Base-by-base conservation (phyloP, 352 stramenopile genomes). In the Halophytophthora polymorphica region DNA sequence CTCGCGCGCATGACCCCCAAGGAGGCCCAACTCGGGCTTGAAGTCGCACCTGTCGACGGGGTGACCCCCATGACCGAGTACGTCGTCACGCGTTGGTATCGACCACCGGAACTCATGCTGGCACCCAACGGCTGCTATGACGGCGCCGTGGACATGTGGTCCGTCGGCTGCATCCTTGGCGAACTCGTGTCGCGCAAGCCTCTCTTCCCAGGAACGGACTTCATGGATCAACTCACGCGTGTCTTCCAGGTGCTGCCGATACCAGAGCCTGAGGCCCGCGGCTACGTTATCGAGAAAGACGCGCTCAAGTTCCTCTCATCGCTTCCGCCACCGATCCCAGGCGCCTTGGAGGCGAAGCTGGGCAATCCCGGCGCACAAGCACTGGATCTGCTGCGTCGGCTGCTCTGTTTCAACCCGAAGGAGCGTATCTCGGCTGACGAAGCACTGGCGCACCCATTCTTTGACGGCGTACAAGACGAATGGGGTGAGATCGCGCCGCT, bases 1-100 rank as follows among this genome's bases (percentile, higher is more conserved):
- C 75, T 98, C 0, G 90, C 91, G 8, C 77, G 93, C 0, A 91
- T 88, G 83, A 89, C 87, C 53, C 80, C 80, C 0, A 83, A 85
- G 41, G 63, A 72, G 14, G 37, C 58, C 0, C 62, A 60, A 22
- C 17, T 50, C 3, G 45, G 22, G 8, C 45, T 54, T 8, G 44
- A 67, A 46, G 47, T 60, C 47, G 11, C 25, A 36, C 37, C 53
- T 6, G 41, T 17, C 2, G 55, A 67, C 0, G 61, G 69, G 11
- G 61, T 85, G 7, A 88, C 83, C 8, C 83, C 83, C 25, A 93
- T 93, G 83, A 93, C 83, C 7, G 83, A 90, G 55, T 93, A 96
- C 53, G 90, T 97, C 4, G 86, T 97, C 6, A 97, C 89, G 23
- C 77, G 89, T 17, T 97, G 87, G 88, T 97, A 97, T 59, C 80